Conservation (phyloP, 192 early-diverging fungal genomes). For the Spizellomyces sp. region DNA sequence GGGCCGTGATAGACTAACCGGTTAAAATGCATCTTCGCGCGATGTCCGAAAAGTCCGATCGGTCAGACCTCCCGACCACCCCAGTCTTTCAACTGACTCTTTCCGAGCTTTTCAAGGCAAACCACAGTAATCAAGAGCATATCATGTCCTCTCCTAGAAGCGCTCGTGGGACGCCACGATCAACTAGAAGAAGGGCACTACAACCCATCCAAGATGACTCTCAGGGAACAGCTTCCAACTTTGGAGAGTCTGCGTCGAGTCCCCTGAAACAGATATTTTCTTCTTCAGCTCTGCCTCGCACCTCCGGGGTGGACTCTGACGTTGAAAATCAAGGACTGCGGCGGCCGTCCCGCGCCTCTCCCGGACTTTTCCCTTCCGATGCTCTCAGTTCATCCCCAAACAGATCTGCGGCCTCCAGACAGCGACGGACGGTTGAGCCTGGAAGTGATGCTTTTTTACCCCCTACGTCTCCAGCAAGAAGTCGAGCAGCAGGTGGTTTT, state of each 20-base stretch:
- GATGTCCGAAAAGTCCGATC: no score
- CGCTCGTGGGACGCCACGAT: slow-evolving; percentile 7
- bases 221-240: slow-evolving; percentile 24
- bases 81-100: no score
- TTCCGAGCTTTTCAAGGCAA: no score
- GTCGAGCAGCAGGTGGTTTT: no score
- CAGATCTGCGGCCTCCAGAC: background rate
- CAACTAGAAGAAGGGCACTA: background rate
- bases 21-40: no score
- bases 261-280: slow-evolving; percentile 20
- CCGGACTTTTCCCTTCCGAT: background rate
- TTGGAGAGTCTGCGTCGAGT: slow-evolving; percentile 24
- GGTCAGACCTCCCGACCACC: no score
- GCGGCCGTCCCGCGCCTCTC: background rate
- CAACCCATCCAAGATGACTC: slow-evolving; percentile 14
- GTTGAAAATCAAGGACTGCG: slow-evolving; percentile 3
- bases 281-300: background rate
- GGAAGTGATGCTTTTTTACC: no score
- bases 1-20: no score
- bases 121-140: no score
- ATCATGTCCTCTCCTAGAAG: slow-evolving; percentile 13
- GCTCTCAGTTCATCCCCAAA: slow-evolving; percentile 1
- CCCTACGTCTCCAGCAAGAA: no score
- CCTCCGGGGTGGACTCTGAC: slow-evolving; percentile 1
- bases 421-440: no score